Conservation (phyloP, 208 protist genomes). For the Wallacemonas rigidus region DNA sequence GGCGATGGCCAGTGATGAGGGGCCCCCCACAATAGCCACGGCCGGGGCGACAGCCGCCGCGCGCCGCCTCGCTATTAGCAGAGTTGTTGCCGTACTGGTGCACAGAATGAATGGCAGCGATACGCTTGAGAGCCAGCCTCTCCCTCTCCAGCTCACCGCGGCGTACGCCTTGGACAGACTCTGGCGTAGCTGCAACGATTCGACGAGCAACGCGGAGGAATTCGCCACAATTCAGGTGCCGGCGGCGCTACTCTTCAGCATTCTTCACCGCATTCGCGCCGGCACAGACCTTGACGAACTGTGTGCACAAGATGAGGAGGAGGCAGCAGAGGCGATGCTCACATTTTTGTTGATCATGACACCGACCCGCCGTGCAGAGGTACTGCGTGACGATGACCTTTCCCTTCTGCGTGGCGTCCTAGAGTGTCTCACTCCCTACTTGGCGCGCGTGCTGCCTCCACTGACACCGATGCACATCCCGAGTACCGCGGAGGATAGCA, state of each 20-base stretch:
- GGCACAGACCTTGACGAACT: slow-evolving; percentile 19
- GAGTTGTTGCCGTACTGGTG: slow-evolving; percentile 25
- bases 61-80: not conserved
- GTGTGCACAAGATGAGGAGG: slow-evolving; percentile 24
- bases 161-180: slow-evolving; percentile 61
- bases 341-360: slow-evolving; percentile 43
- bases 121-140: slow-evolving; percentile 67
- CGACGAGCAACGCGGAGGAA: slow-evolving; percentile 18
- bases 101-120: slow-evolving; percentile 37
- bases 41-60: not conserved
- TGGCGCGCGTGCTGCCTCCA: slow-evolving; percentile 14
- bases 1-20: slow-evolving; percentile 24
- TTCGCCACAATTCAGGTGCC: slow-evolving; percentile 33
- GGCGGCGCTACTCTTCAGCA: slow-evolving; percentile 47
- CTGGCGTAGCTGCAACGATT: slow-evolving; percentile 12
- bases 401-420: slow-evolving; percentile 28
- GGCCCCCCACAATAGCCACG: not conserved
- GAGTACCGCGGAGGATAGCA: too few species aligned
- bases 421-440: not conserved
- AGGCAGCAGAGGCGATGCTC: slow-evolving; percentile 36
- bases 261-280: slow-evolving; percentile 48
- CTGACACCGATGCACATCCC: not conserved
- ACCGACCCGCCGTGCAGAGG: slow-evolving; percentile 20
- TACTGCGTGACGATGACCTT: slow-evolving; percentile 29
- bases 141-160: slow-evolving; percentile 58